Conservation (phyloP, 164 flowering plant species). For the Paratinospora sagittata region DNA sequence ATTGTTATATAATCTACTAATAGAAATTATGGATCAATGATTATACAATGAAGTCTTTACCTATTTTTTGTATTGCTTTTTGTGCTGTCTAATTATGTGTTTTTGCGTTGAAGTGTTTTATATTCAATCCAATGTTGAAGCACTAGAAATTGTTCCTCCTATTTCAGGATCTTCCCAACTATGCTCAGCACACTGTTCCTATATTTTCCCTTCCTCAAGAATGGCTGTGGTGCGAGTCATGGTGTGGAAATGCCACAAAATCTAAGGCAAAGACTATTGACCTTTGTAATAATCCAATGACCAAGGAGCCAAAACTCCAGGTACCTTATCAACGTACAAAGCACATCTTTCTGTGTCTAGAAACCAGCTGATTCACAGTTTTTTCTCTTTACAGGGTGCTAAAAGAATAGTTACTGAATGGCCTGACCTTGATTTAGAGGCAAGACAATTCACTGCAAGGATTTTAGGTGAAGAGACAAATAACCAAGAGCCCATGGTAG, state of each 20-base stretch:
- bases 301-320: slow-evolving; percentile 98
- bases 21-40: neutral
- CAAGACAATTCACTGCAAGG: slow-evolving; percentile 68
- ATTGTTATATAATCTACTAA: neutral
- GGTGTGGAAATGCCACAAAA: slow-evolving; percentile 15
- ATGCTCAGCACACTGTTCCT: slow-evolving; percentile 92
- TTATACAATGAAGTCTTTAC: neutral
- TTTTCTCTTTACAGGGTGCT: slow-evolving; percentile 59
- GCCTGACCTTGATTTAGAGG: slow-evolving; percentile 81
- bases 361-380: neutral
- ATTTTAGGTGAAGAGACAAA: slow-evolving; percentile 60
- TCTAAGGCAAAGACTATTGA: slow-evolving; percentile 13
- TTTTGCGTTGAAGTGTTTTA: neutral
- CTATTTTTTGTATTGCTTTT: too few species aligned
- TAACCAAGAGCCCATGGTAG: slow-evolving; percentile 22
- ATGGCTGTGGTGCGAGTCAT: slow-evolving; percentile 15
- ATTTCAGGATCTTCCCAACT: slow-evolving; percentile 96
- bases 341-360: neutral
- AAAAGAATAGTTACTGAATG: slow-evolving; percentile 88
- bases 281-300: slow-evolving; percentile 95
- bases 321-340: slow-evolving; percentile 20
- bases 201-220: slow-evolving; percentile 76
- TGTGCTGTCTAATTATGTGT: neutral
- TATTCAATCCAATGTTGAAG: neutral
- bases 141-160: neutral